These are phyloP conservation scores for Fusarium ramigenum DNA, from an alignment of 2,329 filamentous ascomycete genomes.

Conservation along the genomic window DNA sequence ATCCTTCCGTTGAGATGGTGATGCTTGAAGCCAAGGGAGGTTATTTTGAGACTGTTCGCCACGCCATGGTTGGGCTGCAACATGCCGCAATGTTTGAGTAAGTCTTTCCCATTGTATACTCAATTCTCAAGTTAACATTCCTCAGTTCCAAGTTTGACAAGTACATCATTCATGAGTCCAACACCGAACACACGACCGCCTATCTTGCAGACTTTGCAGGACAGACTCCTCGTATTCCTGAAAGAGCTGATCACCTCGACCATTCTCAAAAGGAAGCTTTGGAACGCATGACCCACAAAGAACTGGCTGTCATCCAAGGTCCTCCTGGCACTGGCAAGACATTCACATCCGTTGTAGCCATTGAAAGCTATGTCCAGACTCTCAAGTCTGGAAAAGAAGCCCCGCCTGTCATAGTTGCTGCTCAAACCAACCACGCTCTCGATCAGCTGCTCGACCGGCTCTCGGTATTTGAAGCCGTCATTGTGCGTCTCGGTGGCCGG, in stretches of 20 bases:
- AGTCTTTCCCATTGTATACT: constrained; percentile 44
- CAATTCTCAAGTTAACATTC: not conserved
- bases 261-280: constrained; percentile 76
- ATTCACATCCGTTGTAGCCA: constrained; percentile 76
- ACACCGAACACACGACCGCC: constrained; percentile 41
- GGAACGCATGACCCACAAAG: constrained; percentile 73
- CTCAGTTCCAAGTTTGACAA: constrained; percentile 67
- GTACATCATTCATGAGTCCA: constrained; percentile 64
- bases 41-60: constrained; percentile 80
- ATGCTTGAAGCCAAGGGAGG: constrained; percentile 81
- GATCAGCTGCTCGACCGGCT: constrained; percentile 80
- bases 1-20: constrained; percentile 74
- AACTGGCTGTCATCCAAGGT: constrained; percentile 82
- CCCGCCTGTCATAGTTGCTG: constrained; percentile 77
- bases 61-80: constrained; percentile 79
- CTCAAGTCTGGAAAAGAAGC: constrained; percentile 60
- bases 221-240: not conserved
- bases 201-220: constrained; percentile 41
- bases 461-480: constrained; percentile 60
- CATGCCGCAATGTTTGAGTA: constrained; percentile 63
- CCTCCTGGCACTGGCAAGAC: constrained; percentile 83
- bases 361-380: constrained; percentile 61
- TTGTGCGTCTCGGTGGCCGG: constrained; percentile 71
- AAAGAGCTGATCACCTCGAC: constrained; percentile 63
- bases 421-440: constrained; percentile 90